Conservation (phyloP, 2,329 filamentous ascomycete genomes). For the Berkeleyomyces basicola region DNA sequence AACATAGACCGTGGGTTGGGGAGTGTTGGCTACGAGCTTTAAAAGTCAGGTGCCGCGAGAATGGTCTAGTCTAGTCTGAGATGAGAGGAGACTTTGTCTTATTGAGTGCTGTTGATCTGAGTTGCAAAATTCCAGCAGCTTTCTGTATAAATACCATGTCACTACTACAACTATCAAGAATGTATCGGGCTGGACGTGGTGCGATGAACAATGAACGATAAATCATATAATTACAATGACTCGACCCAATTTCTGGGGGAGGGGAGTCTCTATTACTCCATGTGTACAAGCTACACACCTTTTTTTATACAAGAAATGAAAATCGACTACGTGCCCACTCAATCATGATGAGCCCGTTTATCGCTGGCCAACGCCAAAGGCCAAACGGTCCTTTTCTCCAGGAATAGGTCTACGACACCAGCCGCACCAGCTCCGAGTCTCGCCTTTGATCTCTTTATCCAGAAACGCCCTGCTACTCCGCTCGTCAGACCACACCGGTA, state of each 20-base stretch:
- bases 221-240: background rate
- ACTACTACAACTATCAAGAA: background rate
- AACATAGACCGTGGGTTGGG: background rate
- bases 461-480: slow-evolving; percentile 48
- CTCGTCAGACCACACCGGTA: slow-evolving; percentile 75
- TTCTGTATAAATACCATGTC: background rate
- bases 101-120: background rate
- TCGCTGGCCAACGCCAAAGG: slow-evolving; percentile 7
- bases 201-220: background rate
- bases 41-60: background rate
- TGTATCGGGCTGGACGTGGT: background rate
- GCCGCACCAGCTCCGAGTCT: slow-evolving; percentile 69
- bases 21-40: background rate
- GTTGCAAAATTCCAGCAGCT: background rate
- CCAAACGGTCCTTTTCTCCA: slow-evolving; percentile 28
- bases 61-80: background rate
- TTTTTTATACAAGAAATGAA: background rate
- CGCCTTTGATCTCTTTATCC: slow-evolving; percentile 50
- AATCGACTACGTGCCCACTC: background rate
- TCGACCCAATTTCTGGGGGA: background rate
- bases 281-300: slow-evolving; percentile 3
- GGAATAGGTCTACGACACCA: slow-evolving; percentile 74
- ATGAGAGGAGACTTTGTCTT: background rate
- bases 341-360: background rate
- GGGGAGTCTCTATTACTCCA: background rate